These are phyloP conservation scores for Mycena chlorophos DNA, from an alignment of 768 basidiomycete species.

Conservation along the genomic window DNA sequence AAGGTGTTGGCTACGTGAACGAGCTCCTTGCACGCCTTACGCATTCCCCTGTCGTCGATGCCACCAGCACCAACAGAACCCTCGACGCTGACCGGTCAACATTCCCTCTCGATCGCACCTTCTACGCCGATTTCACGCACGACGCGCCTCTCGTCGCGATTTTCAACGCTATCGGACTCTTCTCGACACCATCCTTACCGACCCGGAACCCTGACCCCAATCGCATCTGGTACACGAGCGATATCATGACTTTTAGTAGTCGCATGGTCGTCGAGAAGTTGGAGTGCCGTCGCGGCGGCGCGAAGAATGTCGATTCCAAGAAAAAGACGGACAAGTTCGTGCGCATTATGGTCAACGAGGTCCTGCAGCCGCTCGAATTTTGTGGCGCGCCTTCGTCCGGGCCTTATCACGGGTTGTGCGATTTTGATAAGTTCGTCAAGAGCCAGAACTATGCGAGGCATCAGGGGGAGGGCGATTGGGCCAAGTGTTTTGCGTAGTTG, in stretches of 20 bases:
- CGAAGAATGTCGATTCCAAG: conserved; percentile 25
- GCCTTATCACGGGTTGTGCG: conserved; percentile 56
- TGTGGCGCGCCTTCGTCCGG: conserved; percentile 45
- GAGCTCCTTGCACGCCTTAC: conserved; percentile 83
- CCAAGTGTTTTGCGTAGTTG: conserved; percentile 54
- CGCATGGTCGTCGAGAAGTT: conserved; percentile 75
- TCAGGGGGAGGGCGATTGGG: conserved; percentile 73
- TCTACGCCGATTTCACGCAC: conserved; percentile 75
- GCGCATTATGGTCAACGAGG: conserved; percentile 49
- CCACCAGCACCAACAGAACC: conserved; percentile 75
- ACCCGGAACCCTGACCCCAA: conserved; percentile 27
- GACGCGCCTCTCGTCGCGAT: neutral
- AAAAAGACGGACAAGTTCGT: neutral
- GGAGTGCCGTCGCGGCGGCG: conserved; percentile 35
- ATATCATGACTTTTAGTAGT: conserved; percentile 72
- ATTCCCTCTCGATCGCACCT: conserved; percentile 65
- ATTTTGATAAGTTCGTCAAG: conserved; percentile 61
- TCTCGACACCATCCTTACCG: neutral
- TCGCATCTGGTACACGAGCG: conserved; percentile 55
- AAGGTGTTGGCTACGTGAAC: conserved; percentile 86
- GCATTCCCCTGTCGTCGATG: conserved; percentile 58
- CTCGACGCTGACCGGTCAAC: conserved; percentile 61
- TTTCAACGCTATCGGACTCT: neutral
- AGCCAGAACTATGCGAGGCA: conserved; percentile 70
- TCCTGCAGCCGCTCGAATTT: conserved; percentile 60